These are phyloP conservation scores for Penicillium paneum DNA, from an alignment of 2,329 filamentous ascomycete genomes.

Conservation along the genomic window DNA sequence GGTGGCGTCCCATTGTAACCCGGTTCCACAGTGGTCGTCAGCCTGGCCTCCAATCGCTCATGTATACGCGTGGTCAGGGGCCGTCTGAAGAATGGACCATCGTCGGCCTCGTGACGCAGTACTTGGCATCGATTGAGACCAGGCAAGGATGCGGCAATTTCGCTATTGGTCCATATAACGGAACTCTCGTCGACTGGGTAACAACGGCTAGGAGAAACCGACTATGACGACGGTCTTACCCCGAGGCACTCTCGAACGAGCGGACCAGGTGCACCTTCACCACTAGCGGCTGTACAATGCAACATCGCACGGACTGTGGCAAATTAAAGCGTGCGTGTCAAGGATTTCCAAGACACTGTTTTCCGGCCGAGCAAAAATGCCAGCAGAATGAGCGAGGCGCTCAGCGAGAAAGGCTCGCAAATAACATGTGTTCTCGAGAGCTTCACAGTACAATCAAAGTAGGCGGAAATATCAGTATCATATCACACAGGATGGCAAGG, in stretches of 20 bases:
- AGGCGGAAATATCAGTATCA: not conserved
- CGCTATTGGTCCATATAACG: not conserved
- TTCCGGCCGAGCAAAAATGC: not conserved
- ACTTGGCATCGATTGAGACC: not conserved
- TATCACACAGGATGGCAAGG: not conserved
- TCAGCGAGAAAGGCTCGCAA: not conserved
- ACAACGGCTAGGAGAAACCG: not conserved
- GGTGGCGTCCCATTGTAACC: not conserved
- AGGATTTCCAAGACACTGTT: constrained; percentile 1
- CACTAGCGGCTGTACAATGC: not conserved
- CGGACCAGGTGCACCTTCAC: not conserved
- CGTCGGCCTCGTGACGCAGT: not conserved
- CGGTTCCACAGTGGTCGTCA: not conserved
- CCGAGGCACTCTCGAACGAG: not conserved
- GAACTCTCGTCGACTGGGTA: not conserved
- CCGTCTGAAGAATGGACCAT: not conserved
- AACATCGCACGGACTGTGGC: not conserved
- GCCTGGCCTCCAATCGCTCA: not conserved
- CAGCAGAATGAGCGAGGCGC: not conserved
- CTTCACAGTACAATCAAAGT: not conserved
- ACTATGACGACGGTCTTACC: not conserved
- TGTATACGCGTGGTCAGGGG: not conserved
- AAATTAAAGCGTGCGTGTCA: not conserved
- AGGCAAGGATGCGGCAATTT: not conserved
- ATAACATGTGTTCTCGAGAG: constrained; percentile 1